These are phyloP conservation scores for Tricladium varicosporioides DNA, from an alignment of 2,329 filamentous ascomycete genomes.

Conservation along the genomic window DNA sequence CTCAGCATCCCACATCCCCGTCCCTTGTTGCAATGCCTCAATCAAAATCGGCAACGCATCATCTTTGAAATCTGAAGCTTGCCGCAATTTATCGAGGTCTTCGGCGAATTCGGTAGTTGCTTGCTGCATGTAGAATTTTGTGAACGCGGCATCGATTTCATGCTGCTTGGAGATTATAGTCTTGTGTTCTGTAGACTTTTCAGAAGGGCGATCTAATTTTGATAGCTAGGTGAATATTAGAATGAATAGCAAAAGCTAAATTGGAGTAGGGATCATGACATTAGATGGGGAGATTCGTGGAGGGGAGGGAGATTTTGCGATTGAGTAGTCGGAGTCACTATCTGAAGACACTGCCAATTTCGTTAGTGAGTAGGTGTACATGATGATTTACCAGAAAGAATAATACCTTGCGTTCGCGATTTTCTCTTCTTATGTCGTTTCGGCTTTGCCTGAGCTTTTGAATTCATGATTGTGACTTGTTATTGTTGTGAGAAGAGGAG, in stretches of 20 bases:
- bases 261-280: neutral
- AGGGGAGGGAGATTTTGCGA: constrained; percentile 1
- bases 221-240: too few relatives aligned
- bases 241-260: neutral
- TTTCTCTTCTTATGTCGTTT: constrained; percentile 31
- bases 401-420: constrained; percentile 31
- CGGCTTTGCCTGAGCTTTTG: constrained; percentile 17
- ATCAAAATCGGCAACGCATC: constrained; percentile 65
- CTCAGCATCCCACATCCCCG: constrained; percentile 55
- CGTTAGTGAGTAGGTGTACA: neutral
- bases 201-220: neutral
- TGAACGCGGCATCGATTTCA: constrained; percentile 43
- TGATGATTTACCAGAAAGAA: neutral
- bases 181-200: neutral
- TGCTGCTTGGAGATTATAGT: constrained; percentile 9
- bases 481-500: neutral
- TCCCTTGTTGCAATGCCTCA: constrained; percentile 66
- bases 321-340: constrained; percentile 19
- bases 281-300: neutral
- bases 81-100: constrained; percentile 68
- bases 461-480: constrained; percentile 13
- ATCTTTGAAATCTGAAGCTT: constrained; percentile 67
- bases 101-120: constrained; percentile 70
- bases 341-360: constrained; percentile 19
- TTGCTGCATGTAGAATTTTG: constrained; percentile 66